phyloP scores from a whole-genome alignment of 192 early-diverging fungal genomes.

The Coemansia sp. region DNA sequence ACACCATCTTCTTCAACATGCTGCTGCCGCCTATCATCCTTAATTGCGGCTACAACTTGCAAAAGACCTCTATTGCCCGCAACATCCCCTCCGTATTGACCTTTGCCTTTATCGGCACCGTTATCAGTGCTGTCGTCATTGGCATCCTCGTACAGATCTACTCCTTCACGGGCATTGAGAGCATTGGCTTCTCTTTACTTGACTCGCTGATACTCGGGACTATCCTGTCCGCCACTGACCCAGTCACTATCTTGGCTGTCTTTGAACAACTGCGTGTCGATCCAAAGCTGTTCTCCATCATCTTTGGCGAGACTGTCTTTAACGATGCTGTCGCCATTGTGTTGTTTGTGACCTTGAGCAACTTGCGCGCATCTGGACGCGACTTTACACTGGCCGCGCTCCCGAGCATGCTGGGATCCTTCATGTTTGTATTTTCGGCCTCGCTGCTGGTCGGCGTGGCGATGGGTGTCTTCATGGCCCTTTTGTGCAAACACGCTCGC shows the following conservation, averaged over 20 bases:
- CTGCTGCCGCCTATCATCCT: constrained; percentile 97
- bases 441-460: constrained; percentile 84
- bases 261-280: constrained; percentile 95
- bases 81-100: constrained; percentile 89
- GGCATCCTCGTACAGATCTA: constrained; percentile 77
- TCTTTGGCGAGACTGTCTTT: constrained; percentile 94
- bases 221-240: constrained; percentile 95
- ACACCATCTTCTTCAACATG: constrained; percentile 94
- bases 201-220: constrained; percentile 96
- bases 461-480: constrained; percentile 74
- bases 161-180: constrained; percentile 71
- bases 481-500: constrained; percentile 88
- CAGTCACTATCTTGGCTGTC: constrained; percentile 94
- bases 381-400: constrained; percentile 70
- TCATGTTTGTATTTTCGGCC: constrained; percentile 82
- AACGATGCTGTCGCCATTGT: constrained; percentile 99
- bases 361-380: constrained; percentile 66
- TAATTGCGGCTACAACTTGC: constrained; percentile 95
- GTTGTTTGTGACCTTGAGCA: constrained; percentile 83
- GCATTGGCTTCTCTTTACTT: constrained; percentile 74
- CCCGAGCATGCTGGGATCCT: constrained; percentile 66
- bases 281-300: constrained; percentile 92
- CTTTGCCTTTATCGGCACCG: constrained; percentile 94
- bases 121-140: constrained; percentile 89
- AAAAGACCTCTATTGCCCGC: constrained; percentile 83